Conservation (phyloP, 176 grass and related monocot species). For the Eremochloa ophiuroides region DNA sequence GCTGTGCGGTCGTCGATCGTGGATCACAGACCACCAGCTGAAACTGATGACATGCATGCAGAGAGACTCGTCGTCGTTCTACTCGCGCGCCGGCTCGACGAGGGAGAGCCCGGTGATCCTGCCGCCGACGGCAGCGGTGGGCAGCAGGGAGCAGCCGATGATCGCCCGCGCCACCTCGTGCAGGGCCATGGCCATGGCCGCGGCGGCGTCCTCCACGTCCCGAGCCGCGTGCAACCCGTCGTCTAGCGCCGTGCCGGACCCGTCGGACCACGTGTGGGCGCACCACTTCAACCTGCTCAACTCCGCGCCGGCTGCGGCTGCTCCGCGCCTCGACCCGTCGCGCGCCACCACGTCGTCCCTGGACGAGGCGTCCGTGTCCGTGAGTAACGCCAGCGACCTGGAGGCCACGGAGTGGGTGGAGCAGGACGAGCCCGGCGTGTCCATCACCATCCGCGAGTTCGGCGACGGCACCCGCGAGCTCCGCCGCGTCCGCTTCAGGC, state of each 20-base stretch:
- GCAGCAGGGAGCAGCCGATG: slow-evolving; percentile 39
- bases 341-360: slow-evolving; percentile 83
- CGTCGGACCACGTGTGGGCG: slow-evolving; percentile 76
- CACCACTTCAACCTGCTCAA: slow-evolving; percentile 63
- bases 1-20: too few relatives aligned
- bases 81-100: slow-evolving; percentile 55
- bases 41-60: neutral
- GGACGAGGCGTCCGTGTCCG: slow-evolving; percentile 82
- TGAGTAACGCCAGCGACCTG: slow-evolving; percentile 90
- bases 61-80: slow-evolving; percentile 90
- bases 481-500: slow-evolving; percentile 93
- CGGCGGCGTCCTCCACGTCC: slow-evolving; percentile 14
- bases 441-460: slow-evolving; percentile 90
- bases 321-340: slow-evolving; percentile 38
- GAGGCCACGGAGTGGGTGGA: slow-evolving; percentile 88
- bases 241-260: slow-evolving; percentile 68
- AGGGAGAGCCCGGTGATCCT: slow-evolving; percentile 50
- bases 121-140: slow-evolving; percentile 17
- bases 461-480: slow-evolving; percentile 87
- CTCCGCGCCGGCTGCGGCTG: slow-evolving; percentile 18
- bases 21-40: too few relatives aligned
- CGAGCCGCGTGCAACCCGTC: slow-evolving; percentile 49
- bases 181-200: slow-evolving; percentile 33
- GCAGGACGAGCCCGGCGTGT: slow-evolving; percentile 87
- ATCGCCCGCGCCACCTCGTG: slow-evolving; percentile 31